Conservation (phyloP, 257 asterid genomes). For the Solanum tacnaense region DNA sequence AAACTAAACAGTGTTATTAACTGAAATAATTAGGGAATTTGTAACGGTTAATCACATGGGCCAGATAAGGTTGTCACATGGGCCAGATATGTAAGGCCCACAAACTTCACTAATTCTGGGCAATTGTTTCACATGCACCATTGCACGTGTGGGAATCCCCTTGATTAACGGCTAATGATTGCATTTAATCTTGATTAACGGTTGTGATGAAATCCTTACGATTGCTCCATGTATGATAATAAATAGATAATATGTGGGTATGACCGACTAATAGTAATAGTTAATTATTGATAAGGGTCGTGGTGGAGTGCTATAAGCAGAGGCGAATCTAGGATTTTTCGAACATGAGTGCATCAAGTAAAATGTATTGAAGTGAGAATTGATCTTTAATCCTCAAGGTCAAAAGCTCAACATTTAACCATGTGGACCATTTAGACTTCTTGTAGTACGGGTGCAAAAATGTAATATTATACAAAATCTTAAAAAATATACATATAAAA, state of each 20-base stretch:
- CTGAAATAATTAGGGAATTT: conserved; percentile 11
- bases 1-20: background rate
- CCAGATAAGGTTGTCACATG: conserved; percentile 26
- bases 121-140: conserved; percentile 12
- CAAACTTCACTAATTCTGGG: conserved; percentile 2
- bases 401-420: too few species aligned
- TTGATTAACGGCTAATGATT: background rate
- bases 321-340: too few species aligned
- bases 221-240: background rate
- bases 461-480: too few species aligned
- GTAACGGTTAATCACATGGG: conserved; percentile 25
- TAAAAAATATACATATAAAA: too few species aligned
- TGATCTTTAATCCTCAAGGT: too few species aligned
- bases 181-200: background rate
- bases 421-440: too few species aligned
- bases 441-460: too few species aligned
- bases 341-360: too few species aligned
- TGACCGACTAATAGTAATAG: background rate
- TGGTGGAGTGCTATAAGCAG: too few species aligned
- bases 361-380: too few species aligned
- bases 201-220: background rate
- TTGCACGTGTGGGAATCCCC: conserved; percentile 19
- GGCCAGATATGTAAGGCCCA: conserved; percentile 22
- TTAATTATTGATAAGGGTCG: background rate
- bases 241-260: background rate